Percentiles rank a stretch among this genome's conserved stretches.
Conservation (phyloP, 2,329 filamentous ascomycete species). For the Aspergillus ibericus region DNA sequence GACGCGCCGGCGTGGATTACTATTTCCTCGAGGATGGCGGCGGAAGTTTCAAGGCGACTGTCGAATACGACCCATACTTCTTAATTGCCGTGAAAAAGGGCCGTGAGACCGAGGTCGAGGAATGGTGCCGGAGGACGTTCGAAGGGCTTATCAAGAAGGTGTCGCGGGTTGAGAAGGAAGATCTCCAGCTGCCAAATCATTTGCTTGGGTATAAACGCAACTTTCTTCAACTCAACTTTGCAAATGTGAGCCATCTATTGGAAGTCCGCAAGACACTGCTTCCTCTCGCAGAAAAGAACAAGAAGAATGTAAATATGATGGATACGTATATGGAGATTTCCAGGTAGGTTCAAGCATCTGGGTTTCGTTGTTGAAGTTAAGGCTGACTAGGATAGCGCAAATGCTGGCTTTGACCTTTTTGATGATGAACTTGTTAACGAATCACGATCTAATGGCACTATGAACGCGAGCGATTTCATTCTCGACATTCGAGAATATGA, state of each 20-base stretch:
- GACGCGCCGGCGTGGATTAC: slow-evolving; percentile 87
- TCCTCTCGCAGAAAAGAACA: slow-evolving; percentile 94
- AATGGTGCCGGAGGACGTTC: slow-evolving; percentile 79
- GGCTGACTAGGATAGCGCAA: slow-evolving; percentile 55
- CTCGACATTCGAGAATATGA: slow-evolving; percentile 99
- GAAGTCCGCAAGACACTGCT: slow-evolving; percentile 80
- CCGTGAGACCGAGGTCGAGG: slow-evolving; percentile 88
- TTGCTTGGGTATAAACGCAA: slow-evolving; percentile 85
- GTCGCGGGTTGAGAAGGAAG: slow-evolving; percentile 82
- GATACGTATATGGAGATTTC: slow-evolving; percentile 97
- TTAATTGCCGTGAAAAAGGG: slow-evolving; percentile 85
- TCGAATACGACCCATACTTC: slow-evolving; percentile 97
- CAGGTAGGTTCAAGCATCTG: slow-evolving; percentile 53
- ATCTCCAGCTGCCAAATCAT: slow-evolving; percentile 93
- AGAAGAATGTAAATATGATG: slow-evolving; percentile 93
- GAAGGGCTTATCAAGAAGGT: slow-evolving; percentile 81
- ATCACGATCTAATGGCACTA: slow-evolving; percentile 72
- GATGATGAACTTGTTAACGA: slow-evolving; percentile 84
- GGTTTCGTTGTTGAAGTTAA: not conserved
- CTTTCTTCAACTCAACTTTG: slow-evolving; percentile 82
- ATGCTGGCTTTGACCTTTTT: slow-evolving; percentile 89
- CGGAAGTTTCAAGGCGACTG: slow-evolving; percentile 88
- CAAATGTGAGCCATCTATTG: slow-evolving; percentile 82
- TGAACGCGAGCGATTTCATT: slow-evolving; percentile 94
- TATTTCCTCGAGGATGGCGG: slow-evolving; percentile 94